A percentile compares a stretch with the other conserved stretches of the same genome.
Evolutionary conservation across 2,329 filamentous ascomycete species (phyloP).

Genomic region (Nemania sp.): DNA sequence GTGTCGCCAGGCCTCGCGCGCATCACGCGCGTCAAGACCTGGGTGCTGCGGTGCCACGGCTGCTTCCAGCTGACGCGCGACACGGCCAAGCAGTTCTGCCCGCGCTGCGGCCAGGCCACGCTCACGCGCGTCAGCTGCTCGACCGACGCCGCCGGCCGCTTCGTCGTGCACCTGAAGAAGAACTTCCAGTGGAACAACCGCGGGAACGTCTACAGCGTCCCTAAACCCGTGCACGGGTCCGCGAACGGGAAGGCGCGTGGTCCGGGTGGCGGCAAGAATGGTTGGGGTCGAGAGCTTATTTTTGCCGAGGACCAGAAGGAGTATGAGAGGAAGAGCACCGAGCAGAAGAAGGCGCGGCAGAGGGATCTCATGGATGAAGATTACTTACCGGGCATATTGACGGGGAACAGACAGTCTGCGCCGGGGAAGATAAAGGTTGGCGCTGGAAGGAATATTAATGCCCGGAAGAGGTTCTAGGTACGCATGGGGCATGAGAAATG

Average conservation of each 20-base stretch:
- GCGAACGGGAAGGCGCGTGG: slow-evolving; percentile 73
- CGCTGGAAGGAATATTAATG: slow-evolving; percentile 84
- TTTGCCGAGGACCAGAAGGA: slow-evolving; percentile 97
- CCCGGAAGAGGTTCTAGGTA: slow-evolving; percentile 62
- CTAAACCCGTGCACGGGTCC: slow-evolving; percentile 82
- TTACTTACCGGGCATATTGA: slow-evolving; percentile 83
- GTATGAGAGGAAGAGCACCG: slow-evolving; percentile 66
- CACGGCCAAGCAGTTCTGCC: slow-evolving; percentile 89
- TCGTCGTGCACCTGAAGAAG: slow-evolving; percentile 84
- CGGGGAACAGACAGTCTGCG: slow-evolving; percentile 68
- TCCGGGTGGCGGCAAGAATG: slow-evolving; percentile 75
- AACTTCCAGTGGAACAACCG: slow-evolving; percentile 97
- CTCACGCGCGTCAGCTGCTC: slow-evolving; percentile 84
- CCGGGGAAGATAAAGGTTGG: slow-evolving; percentile 76
- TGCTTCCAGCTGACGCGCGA: slow-evolving; percentile 86
- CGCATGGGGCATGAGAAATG: neutral
- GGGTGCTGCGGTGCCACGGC: slow-evolving; percentile 89
- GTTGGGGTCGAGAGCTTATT: slow-evolving; percentile 84
- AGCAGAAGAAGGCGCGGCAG: slow-evolving; percentile 68
- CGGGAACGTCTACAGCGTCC: slow-evolving; percentile 89
- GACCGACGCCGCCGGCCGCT: slow-evolving; percentile 77
- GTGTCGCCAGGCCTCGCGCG: slow-evolving; percentile 77
- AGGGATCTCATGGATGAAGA: slow-evolving; percentile 94
- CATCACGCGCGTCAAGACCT: slow-evolving; percentile 83
- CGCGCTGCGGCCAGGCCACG: slow-evolving; percentile 84